Evolutionary conservation across 352 stramenopile species (phyloP).

Genomic region (Globisporangium spiculum): DNA sequence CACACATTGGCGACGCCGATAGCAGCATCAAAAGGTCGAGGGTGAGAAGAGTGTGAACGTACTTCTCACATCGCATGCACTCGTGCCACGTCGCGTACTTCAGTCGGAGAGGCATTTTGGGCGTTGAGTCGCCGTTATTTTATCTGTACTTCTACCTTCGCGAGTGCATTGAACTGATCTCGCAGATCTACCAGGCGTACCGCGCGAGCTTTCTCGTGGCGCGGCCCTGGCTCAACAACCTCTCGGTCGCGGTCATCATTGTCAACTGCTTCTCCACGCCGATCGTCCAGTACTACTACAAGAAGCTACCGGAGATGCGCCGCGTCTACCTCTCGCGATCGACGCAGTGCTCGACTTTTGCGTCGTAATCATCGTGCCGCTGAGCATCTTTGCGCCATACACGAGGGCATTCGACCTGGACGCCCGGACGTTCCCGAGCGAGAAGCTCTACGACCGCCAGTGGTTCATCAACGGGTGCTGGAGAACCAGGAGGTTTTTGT

Average conservation of each 20-base stretch:
- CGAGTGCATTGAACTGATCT: slow-evolving; percentile 42
- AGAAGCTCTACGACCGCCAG: slow-evolving; percentile 16
- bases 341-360: slow-evolving; percentile 18
- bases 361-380: slow-evolving; percentile 14
- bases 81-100: slow-evolving; percentile 8
- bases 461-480: slow-evolving; percentile 20
- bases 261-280: slow-evolving; percentile 22
- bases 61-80: slow-evolving; percentile 5
- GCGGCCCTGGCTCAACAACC: slow-evolving; percentile 46
- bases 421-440: slow-evolving; percentile 9
- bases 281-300: slow-evolving; percentile 13
- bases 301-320: slow-evolving; percentile 4
- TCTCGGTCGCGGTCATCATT: slow-evolving; percentile 41
- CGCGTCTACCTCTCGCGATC: slow-evolving; percentile 11
- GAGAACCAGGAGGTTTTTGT: slow-evolving; percentile 23
- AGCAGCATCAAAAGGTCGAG: not conserved
- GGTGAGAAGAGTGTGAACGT: not conserved
- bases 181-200: slow-evolving; percentile 45
- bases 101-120: slow-evolving; percentile 25
- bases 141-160: slow-evolving; percentile 29
- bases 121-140: slow-evolving; percentile 33
- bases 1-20: not conserved
- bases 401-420: slow-evolving; percentile 8
- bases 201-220: slow-evolving; percentile 39
- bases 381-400: slow-evolving; percentile 20